These are phyloP conservation scores for Volvox africanus DNA, from an alignment of 139 green algal species.

Conservation along the genomic window DNA sequence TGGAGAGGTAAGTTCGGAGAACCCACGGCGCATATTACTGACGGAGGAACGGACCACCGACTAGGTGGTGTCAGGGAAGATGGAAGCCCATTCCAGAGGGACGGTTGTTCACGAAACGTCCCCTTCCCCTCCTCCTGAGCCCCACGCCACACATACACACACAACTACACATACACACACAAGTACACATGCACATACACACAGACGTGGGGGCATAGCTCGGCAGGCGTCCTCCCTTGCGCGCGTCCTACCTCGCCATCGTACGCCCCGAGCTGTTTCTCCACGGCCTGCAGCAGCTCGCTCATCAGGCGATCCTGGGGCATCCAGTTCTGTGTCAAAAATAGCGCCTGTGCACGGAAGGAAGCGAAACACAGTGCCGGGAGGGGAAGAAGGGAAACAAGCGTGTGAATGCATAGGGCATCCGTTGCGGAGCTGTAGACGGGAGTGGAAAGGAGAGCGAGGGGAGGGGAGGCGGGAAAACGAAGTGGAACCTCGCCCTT, in stretches of 20 bases:
- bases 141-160: neutral
- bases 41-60: neutral
- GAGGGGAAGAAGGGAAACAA: too few species aligned
- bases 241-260: neutral
- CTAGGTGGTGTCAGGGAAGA: neutral
- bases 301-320: slow-evolving; percentile 10
- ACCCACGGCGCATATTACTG: too few species aligned
- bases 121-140: neutral
- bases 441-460: too few species aligned
- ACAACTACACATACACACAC: neutral
- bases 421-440: too few species aligned
- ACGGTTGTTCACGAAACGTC: neutral
- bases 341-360: slow-evolving; percentile 6
- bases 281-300: slow-evolving; percentile 34
- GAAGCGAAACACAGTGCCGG: neutral
- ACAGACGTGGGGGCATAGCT: neutral
- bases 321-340: slow-evolving; percentile 24
- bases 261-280: neutral
- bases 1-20: too few species aligned
- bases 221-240: neutral
- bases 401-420: too few species aligned
- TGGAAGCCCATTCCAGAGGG: neutral
- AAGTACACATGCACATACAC: too few species aligned
- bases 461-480: too few species aligned
- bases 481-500: too few species aligned